Evolutionary conservation across 164 flowering plant genomes (phyloP).

Genomic region (Kalanchoe fedtschenkoi): DNA sequence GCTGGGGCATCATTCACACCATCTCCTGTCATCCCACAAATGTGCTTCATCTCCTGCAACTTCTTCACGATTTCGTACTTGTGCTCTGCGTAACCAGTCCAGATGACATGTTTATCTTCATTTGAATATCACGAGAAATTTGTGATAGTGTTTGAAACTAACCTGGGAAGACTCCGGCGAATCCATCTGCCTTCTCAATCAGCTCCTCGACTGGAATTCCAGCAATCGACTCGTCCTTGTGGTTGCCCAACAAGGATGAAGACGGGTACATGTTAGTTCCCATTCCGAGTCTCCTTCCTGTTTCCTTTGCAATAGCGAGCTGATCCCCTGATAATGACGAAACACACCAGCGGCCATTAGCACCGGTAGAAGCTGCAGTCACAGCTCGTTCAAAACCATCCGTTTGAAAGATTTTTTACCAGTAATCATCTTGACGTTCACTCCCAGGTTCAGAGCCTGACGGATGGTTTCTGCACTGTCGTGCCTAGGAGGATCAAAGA

Average conservation of each 20-base stretch:
- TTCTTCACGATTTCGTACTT: constrained; percentile 75
- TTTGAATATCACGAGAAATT: background rate
- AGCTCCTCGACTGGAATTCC: constrained; percentile 58
- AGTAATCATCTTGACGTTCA: constrained; percentile 8
- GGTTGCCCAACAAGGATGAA: constrained; percentile 48
- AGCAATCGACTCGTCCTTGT: constrained; percentile 51
- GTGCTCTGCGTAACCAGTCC: constrained; percentile 32
- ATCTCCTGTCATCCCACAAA: constrained; percentile 80
- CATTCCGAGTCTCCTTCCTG: constrained; percentile 74
- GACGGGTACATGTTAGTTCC: constrained; percentile 82
- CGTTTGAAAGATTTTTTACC: background rate
- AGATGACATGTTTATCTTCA: background rate
- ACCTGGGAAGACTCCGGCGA: constrained; percentile 77
- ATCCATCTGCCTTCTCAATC: constrained; percentile 75
- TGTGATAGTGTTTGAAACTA: background rate
- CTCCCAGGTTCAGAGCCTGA: constrained; percentile 7
- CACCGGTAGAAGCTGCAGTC: background rate
- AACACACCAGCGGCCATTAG: background rate
- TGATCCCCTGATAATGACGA: constrained; percentile 45
- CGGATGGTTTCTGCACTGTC: constrained; percentile 11
- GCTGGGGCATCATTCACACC: constrained; percentile 86
- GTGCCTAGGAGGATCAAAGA: constrained; percentile 9
- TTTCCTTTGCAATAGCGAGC: constrained; percentile 73
- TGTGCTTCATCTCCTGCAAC: constrained; percentile 71
- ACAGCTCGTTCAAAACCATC: background rate